These are phyloP conservation scores for Plantago lanceolata DNA, from an alignment of 305 asterid genomes.

Conservation along the genomic window DNA sequence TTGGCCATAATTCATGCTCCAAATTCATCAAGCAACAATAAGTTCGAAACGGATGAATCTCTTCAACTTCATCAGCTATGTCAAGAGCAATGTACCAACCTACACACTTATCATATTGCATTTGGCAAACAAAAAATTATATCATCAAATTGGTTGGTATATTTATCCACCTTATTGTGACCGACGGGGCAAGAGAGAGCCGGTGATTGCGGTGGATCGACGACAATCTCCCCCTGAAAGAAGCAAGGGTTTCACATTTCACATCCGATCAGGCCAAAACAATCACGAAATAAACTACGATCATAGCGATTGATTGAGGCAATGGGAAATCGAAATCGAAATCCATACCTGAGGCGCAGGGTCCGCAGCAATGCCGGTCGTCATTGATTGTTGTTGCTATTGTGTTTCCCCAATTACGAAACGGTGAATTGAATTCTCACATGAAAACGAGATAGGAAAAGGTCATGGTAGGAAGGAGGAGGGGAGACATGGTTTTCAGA, in stretches of 20 bases:
- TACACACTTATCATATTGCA: not conserved
- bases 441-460: not conserved
- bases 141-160: not conserved
- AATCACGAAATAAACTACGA: not conserved
- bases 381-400: conserved; percentile 29
- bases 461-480: not conserved
- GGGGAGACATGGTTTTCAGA: not conserved
- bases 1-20: not conserved
- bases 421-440: not conserved
- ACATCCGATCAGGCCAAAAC: not conserved
- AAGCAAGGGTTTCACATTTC: conserved; percentile 5
- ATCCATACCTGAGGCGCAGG: conserved; percentile 45
- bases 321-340: conserved; percentile 16
- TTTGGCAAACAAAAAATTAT: not conserved
- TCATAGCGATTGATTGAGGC: not conserved
- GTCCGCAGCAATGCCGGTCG: conserved; percentile 41
- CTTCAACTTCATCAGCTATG: not conserved
- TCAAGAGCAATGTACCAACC: not conserved
- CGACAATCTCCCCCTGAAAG: conserved; percentile 55
- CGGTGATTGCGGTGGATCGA: conserved; percentile 42
- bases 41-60: not conserved
- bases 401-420: not conserved
- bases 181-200: conserved; percentile 49
- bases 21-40: conserved; percentile 7
- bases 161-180: conserved; percentile 67